Base-by-base conservation (phyloP, 352 stramenopile species). In the Globisporangium nodosum region DNA sequence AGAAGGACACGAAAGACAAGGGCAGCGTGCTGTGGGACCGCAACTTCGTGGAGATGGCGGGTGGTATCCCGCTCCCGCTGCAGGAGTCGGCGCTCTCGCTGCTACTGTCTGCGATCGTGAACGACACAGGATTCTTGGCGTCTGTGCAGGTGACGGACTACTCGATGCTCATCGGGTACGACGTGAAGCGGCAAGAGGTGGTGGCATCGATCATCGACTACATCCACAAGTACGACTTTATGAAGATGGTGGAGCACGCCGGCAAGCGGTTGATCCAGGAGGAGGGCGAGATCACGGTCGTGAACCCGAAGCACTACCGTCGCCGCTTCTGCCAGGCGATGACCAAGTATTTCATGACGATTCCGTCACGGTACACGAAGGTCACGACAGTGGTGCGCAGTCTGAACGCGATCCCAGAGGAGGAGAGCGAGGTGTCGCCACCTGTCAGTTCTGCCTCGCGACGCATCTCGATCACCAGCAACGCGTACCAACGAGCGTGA, bases 161-260 rank as follows among this genome's bases (percentile, higher is more conserved):
- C 58, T 96, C 86, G 9, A 91, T 96, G 79, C 66, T 96, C 31
- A 81, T 96, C 9, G 86, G 86, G 2, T 96, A 94, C 56, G 84
- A 96, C 62, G 79, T 92, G 1, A 76, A 87, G 37, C 90, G 90
- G 47, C 86, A 96, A 56, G 86, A 96, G 47, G 66, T 96, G 13
- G 85, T 96, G 35, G 84, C 81, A 51, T 91, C 73, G 33, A 96
- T 96, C 63, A 96, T 96, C 52, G 86, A 96, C 56, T 96, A 96
- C 53, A 93, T 96, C 53, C 83, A 92, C 70, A 94, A 96, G 64
- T 96, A 96, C 53, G 86, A 94, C 48, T 91, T 96, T 49, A 82
- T 94, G 76, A 96, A 96, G 62, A 92, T 92, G 76, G 86, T 96
- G 42, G 86, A 96, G 61, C 85, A 96, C 63, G 82, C 85, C 4